phyloP scores from a whole-genome alignment of 2,329 filamentous ascomycete species.

The Zalaria sp. region DNA sequence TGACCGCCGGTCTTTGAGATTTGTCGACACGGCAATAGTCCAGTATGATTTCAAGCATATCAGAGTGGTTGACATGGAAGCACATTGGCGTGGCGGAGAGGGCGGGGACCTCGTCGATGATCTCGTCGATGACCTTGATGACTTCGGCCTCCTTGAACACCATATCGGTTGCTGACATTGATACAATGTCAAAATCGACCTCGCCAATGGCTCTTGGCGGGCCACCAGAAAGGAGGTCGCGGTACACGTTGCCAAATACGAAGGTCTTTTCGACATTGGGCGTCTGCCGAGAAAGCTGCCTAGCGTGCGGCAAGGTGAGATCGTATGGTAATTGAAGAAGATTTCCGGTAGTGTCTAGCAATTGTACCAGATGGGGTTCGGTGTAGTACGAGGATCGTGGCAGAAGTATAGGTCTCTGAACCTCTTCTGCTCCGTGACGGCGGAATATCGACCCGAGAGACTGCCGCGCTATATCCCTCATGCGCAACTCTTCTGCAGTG shows the following conservation, averaged over 20 bases:
- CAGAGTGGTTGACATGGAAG: constrained; percentile 80
- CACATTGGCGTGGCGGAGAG: constrained; percentile 58
- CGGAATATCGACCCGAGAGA: constrained; percentile 67
- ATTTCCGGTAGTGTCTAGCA: constrained; percentile 75
- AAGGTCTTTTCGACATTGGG: constrained; percentile 61
- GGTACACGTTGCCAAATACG: constrained; percentile 76
- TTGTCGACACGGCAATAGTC: constrained; percentile 71
- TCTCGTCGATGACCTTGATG: constrained; percentile 87
- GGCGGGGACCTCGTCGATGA: constrained; percentile 66
- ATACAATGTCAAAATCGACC: constrained; percentile 94
- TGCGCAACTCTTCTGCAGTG: constrained; percentile 11
- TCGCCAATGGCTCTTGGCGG: constrained; percentile 75
- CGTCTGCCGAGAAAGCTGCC: constrained; percentile 60
- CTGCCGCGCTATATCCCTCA: constrained; percentile 48
- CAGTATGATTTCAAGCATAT: constrained; percentile 76
- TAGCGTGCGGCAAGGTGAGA: constrained; percentile 75
- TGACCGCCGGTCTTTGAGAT: constrained; percentile 54
- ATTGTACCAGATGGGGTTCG: constrained; percentile 53
- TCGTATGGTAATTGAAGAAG: constrained; percentile 90
- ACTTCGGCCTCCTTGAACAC: constrained; percentile 86
- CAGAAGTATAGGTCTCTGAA: constrained; percentile 59
- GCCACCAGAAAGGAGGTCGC: constrained; percentile 63
- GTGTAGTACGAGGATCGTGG: constrained; percentile 70
- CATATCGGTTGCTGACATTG: constrained; percentile 57
- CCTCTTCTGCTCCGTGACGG: constrained; percentile 77